phyloP scores from a whole-genome alignment of 202 grass and related monocot species.

The Hordeum pubiflorum region DNA sequence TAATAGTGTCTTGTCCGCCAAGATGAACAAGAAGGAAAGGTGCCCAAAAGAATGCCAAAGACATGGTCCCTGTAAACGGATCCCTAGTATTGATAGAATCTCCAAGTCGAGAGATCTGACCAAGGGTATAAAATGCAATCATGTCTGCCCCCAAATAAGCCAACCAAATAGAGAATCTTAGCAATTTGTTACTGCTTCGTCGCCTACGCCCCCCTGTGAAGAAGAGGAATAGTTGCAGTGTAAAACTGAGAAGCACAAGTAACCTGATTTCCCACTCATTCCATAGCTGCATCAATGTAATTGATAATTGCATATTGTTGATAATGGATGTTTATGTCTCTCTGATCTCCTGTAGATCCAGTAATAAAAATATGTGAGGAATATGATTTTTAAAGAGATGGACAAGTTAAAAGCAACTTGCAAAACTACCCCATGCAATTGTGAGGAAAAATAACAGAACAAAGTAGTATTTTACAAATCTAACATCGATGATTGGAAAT shows the following conservation, averaged over 20 bases:
- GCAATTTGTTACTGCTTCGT: background rate
- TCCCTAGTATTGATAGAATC: background rate
- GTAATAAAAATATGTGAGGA: background rate
- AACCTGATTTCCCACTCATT: background rate
- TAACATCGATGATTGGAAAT: no score
- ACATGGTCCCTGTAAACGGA: background rate
- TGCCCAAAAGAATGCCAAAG: background rate
- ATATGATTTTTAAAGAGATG: background rate
- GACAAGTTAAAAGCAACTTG: no score
- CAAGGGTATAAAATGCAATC: slow-evolving; percentile 4
- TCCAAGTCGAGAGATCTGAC: background rate
- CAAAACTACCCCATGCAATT: no score
- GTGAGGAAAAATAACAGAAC: no score
- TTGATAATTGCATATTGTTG: background rate
- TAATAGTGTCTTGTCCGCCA: slow-evolving; percentile 25
- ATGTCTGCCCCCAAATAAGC: slow-evolving; percentile 7
- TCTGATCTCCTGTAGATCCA: background rate
- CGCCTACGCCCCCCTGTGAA: background rate
- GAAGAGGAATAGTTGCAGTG: background rate
- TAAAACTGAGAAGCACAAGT: slow-evolving; percentile 13
- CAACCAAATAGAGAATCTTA: background rate
- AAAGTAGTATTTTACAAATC: no score
- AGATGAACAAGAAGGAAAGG: slow-evolving; percentile 30
- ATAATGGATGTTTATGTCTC: background rate
- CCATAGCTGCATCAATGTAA: background rate